These are phyloP conservation scores for Staphylotrichum tortipilum DNA, from an alignment of 495 filamentous ascomycete genomes.

Conservation along the genomic window DNA sequence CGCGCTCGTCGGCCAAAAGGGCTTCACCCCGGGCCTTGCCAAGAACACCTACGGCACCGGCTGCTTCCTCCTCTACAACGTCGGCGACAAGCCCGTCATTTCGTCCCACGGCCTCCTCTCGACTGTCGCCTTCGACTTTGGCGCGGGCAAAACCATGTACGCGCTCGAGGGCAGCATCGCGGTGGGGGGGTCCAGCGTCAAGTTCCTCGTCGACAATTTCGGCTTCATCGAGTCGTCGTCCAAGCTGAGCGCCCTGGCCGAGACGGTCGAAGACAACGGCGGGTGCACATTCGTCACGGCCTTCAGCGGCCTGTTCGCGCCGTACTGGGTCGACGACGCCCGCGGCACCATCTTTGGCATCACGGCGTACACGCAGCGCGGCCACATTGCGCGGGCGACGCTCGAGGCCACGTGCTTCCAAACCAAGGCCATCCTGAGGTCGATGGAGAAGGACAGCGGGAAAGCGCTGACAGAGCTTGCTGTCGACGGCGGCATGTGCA, in stretches of 20 bases:
- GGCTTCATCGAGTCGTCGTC: constrained; percentile 69
- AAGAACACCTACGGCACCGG: constrained; percentile 97
- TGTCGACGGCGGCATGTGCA: constrained; percentile 91
- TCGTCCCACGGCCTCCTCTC: constrained; percentile 79
- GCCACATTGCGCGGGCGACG: constrained; percentile 87
- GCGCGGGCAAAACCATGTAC: constrained; percentile 68
- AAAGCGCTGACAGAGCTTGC: constrained; percentile 66
- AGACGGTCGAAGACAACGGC: constrained; percentile 72
- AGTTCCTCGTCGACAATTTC: constrained; percentile 83
- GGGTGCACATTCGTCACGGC: constrained; percentile 91
- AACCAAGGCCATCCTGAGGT: constrained; percentile 85
- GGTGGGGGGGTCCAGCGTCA: constrained; percentile 80
- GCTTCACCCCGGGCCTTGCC: constrained; percentile 73
- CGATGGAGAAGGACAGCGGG: constrained; percentile 84
- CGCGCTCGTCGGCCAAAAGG: constrained; percentile 83
- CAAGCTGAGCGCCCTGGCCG: constrained; percentile 75
- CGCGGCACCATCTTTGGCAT: constrained; percentile 88
- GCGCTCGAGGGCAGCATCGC: constrained; percentile 87
- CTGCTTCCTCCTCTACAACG: constrained; percentile 91
- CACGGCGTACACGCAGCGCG: constrained; percentile 78
- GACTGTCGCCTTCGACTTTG: constrained; percentile 81
- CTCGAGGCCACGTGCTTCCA: constrained; percentile 93
- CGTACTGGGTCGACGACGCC: constrained; percentile 95
- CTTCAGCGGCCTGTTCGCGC: constrained; percentile 89
- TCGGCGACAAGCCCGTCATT: constrained; percentile 79